Evolutionary conservation across 495 filamentous ascomycete species (phyloP).

Genomic region (Thermothielavioides terrestris): DNA sequence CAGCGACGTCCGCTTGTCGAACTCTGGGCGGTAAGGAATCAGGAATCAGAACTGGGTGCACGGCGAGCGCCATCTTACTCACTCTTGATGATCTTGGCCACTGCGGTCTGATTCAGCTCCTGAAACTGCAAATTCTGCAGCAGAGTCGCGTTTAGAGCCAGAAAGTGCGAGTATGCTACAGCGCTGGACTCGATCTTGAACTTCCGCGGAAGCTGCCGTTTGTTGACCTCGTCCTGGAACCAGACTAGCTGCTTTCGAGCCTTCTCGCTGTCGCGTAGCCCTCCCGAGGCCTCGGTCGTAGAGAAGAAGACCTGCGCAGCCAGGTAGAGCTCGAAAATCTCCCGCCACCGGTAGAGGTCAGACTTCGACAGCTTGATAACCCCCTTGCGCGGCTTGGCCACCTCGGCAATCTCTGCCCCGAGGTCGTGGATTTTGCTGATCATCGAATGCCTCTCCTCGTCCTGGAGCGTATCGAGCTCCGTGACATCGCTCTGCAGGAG

Average conservation of each 20-base stretch:
- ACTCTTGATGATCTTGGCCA: constrained; percentile 74
- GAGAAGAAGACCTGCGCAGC: constrained; percentile 68
- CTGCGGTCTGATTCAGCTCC: constrained; percentile 60
- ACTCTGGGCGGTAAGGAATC: constrained; percentile 43
- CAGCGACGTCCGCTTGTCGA: constrained; percentile 67
- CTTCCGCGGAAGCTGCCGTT: constrained; percentile 40
- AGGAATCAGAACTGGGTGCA: background rate
- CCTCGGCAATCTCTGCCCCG: constrained; percentile 45
- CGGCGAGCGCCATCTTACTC: constrained; percentile 13
- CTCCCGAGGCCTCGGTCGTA: constrained; percentile 50
- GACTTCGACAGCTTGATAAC: constrained; percentile 41
- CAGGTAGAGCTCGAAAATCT: constrained; percentile 63
- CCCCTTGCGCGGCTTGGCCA: constrained; percentile 44
- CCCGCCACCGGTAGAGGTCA: constrained; percentile 64
- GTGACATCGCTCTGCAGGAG: constrained; percentile 53
- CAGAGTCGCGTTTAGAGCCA: constrained; percentile 55
- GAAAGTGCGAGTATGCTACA: constrained; percentile 50
- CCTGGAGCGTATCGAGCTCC: constrained; percentile 51
- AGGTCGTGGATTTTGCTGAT: constrained; percentile 45
- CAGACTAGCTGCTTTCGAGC: constrained; percentile 48
- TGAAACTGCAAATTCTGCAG: constrained; percentile 62
- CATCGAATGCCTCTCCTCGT: constrained; percentile 46
- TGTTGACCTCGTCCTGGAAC: constrained; percentile 50
- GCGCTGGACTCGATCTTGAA: constrained; percentile 53
- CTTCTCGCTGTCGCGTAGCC: constrained; percentile 44